phyloP scores from a whole-genome alignment of 495 filamentous ascomycete species.

The Lophiotrema nucula region DNA sequence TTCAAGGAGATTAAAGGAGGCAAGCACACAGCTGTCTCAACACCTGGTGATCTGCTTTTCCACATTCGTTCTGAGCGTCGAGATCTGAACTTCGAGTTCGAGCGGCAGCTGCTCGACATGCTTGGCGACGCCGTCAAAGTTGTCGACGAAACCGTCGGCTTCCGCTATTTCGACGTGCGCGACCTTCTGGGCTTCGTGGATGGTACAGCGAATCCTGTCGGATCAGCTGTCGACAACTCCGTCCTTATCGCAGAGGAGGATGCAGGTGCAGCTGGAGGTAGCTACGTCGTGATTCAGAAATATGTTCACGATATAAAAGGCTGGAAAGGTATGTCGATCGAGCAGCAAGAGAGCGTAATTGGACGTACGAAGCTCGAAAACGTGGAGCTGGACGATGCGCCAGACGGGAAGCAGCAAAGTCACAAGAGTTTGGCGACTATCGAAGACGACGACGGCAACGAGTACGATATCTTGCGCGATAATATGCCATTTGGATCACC shows the following conservation, averaged over 20 bases:
- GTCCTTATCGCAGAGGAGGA: slow-evolving; percentile 51
- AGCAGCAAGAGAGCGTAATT: slow-evolving; percentile 57
- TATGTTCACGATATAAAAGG: slow-evolving; percentile 54
- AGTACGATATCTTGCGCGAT: slow-evolving; percentile 56
- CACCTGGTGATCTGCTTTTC: slow-evolving; percentile 56
- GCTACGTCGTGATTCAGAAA: slow-evolving; percentile 60
- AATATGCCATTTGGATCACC: slow-evolving; percentile 63
- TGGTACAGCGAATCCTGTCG: slow-evolving; percentile 59
- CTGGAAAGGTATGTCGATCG: slow-evolving; percentile 49
- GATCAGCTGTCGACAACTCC: slow-evolving; percentile 46
- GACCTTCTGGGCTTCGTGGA: slow-evolving; percentile 62
- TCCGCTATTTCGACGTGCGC: slow-evolving; percentile 60
- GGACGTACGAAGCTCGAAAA: slow-evolving; percentile 59
- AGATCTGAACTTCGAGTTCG: slow-evolving; percentile 60
- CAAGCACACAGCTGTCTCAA: slow-evolving; percentile 42
- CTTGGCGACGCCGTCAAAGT: slow-evolving; percentile 50
- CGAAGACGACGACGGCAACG: slow-evolving; percentile 51
- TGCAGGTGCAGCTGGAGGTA: slow-evolving; percentile 45
- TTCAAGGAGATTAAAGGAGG: slow-evolving; percentile 50
- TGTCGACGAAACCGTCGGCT: slow-evolving; percentile 55
- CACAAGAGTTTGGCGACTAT: slow-evolving; percentile 58
- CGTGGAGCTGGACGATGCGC: slow-evolving; percentile 54
- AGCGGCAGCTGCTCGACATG: slow-evolving; percentile 51
- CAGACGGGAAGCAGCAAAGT: slow-evolving; percentile 46
- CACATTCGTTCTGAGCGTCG: slow-evolving; percentile 58